Conservation (phyloP, 371 early-diverging fungal species). For the Rhizopus microsporus region DNA sequence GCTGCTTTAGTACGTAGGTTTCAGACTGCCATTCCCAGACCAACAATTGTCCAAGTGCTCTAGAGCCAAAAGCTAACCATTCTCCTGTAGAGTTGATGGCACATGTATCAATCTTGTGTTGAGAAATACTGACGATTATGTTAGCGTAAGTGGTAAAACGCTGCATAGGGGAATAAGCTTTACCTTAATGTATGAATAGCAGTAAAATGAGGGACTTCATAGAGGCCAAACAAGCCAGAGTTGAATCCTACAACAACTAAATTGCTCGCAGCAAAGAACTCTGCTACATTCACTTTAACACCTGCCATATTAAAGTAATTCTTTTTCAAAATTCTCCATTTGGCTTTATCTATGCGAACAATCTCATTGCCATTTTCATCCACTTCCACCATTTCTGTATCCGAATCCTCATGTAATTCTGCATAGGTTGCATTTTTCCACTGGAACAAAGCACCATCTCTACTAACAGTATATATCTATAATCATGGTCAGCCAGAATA, state of each 20-base stretch:
- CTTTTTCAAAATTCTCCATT: slow-evolving; percentile 68
- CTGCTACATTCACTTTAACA: slow-evolving; percentile 79
- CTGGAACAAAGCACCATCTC: slow-evolving; percentile 88
- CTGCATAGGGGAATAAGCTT: background rate
- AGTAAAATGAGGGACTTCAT: slow-evolving; percentile 91
- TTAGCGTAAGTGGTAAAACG: background rate
- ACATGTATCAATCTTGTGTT: slow-evolving; percentile 86
- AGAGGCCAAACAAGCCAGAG: slow-evolving; percentile 94
- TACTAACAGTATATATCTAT: slow-evolving; percentile 83
- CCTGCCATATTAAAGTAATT: slow-evolving; percentile 74
- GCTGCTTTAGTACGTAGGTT: slow-evolving; percentile 96
- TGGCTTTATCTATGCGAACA: slow-evolving; percentile 39
- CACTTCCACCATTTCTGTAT: slow-evolving; percentile 52
- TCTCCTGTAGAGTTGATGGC: slow-evolving; percentile 91
- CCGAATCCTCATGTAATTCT: slow-evolving; percentile 34
- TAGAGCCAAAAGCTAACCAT: slow-evolving; percentile 96
- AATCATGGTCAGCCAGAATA: background rate
- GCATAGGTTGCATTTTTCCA: slow-evolving; percentile 66
- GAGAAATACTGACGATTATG: slow-evolving; percentile 76
- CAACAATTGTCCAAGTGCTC: slow-evolving; percentile 90
- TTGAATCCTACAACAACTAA: slow-evolving; percentile 89
- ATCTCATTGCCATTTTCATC: slow-evolving; percentile 55
- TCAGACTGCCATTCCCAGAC: slow-evolving; percentile 99
- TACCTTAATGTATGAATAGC: slow-evolving; percentile 88
- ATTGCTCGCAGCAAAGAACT: slow-evolving; percentile 75